Evolutionary conservation across 768 basidiomycete genomes (phyloP), one percentile per base, ranked within the genome.

Genomic region (Mrakia hoshinonis): DNA sequence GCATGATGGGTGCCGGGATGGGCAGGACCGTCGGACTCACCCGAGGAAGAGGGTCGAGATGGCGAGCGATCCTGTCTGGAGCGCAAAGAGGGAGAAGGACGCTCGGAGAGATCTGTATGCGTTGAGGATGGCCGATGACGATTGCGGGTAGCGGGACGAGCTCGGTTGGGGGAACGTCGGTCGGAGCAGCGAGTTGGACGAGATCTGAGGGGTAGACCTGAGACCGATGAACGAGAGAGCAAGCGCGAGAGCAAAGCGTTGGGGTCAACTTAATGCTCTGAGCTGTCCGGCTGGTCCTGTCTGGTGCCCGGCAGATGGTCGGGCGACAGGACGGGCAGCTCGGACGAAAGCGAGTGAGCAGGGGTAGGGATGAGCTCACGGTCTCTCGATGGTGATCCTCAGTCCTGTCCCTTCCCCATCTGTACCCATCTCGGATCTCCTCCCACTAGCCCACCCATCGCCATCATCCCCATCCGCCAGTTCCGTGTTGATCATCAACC

Each of bases 361-460:
- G 43, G 36, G 36, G 29, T 18, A 46, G n/a, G 36, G 65, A 51
- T 9, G 36, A 34, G 58, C 68, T 63, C 48, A 73, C 68, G 68
- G 68, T 22, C 69, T 48, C 29, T 67, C 69, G 47, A 54, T 66
- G 29, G 46, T 24, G 65, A 66, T 69, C 29, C 68, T 69, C 20
- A 73, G 39, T 12, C 54, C 67, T 15, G 81, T 26, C 80, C 82
- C 74, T 81, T 77, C 1, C 86, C 85, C 76, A 84, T 82, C 72
- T 87, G 86, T 34, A 83, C 87, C 73, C 88, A 89, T 70, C 86
- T 83, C 78, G 84, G 87, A 11, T 74, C 77, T 5, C 83, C 82
- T 81, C 83, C 85, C 13, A 80, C 80, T 24, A 75, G 85, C 85
- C 71, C 73, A 83, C 73, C 26, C 58, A 65, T 18, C 24, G 38